These are phyloP conservation scores for Xylariaceae sp. DNA, from an alignment of 2,329 filamentous ascomycete species.

Conservation along the genomic window DNA sequence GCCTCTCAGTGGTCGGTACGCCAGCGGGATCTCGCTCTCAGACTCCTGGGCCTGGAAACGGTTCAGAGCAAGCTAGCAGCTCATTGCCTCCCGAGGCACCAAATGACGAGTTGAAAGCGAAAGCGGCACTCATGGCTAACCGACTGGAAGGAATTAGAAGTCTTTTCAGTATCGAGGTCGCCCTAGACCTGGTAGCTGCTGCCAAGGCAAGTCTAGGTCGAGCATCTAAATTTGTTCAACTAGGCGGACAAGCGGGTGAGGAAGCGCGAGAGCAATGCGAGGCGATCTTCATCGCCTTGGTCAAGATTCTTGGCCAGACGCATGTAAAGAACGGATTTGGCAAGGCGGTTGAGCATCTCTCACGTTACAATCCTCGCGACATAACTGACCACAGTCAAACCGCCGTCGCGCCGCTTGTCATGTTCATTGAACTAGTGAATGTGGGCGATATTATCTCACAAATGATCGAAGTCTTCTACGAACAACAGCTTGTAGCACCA, in stretches of 20 bases:
- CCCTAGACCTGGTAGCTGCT: conserved; percentile 78
- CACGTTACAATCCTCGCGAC: conserved; percentile 84
- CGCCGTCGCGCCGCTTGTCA: conserved; percentile 85
- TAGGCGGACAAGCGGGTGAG: conserved; percentile 74
- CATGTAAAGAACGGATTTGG: conserved; percentile 94
- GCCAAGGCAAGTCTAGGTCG: conserved; percentile 86
- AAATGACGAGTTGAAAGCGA: conserved; percentile 87
- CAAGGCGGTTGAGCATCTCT: conserved; percentile 84
- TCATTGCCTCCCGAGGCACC: conserved; percentile 62
- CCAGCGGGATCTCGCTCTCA: conserved; percentile 45
- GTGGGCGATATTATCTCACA: conserved; percentile 96
- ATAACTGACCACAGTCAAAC: conserved; percentile 64
- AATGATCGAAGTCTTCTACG: conserved; percentile 98
- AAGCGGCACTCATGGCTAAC: conserved; percentile 95
- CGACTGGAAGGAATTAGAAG: conserved; percentile 91
- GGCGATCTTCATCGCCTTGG: conserved; percentile 76
- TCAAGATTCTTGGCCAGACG: conserved; percentile 76
- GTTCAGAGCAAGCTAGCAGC: conserved; percentile 37
- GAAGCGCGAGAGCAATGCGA: conserved; percentile 86
- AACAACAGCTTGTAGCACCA: conserved; percentile 80
- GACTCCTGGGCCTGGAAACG: conserved; percentile 40
- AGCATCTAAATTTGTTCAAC: conserved; percentile 71
- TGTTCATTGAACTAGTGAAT: conserved; percentile 95
- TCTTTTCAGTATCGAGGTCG: conserved; percentile 93
- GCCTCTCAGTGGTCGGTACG: conserved; percentile 29